A percentile compares a stretch with the other conserved stretches of the same genome.
These are phyloP conservation scores for Lobosporangium transversale DNA, from an alignment of 192 early-diverging fungal genomes.

Conservation along the genomic window DNA sequence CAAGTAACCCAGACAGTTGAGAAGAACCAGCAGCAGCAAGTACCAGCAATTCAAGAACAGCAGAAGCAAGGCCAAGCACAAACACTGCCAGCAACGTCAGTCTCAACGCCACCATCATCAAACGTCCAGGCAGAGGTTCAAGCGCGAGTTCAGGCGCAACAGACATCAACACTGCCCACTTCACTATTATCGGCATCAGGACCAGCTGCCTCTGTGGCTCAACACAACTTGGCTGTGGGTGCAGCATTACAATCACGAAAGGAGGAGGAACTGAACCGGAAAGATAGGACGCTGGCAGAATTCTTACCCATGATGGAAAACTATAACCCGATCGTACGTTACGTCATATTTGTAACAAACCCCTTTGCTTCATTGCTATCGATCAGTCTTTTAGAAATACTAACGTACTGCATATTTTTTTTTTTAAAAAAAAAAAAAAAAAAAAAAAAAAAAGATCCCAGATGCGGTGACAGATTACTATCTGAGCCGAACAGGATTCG, in stretches of 20 bases:
- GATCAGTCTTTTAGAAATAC: background rate
- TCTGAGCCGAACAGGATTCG: slow-evolving; percentile 77
- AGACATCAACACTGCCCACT: background rate
- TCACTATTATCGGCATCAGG: no score
- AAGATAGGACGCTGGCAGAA: slow-evolving; percentile 83
- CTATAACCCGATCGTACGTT: slow-evolving; percentile 81
- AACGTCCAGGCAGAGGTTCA: slow-evolving; percentile 1
- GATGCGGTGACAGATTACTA: slow-evolving; percentile 96
- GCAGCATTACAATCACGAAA: slow-evolving; percentile 48
- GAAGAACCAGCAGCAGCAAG: no score
- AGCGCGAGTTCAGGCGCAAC: slow-evolving; percentile 5
- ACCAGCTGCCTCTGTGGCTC: slow-evolving; percentile 18
- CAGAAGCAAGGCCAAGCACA: slow-evolving; percentile 1
- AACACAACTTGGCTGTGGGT: slow-evolving; percentile 29
- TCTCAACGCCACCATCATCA: background rate
- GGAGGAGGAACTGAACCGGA: slow-evolving; percentile 65
- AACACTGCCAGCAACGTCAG: background rate
- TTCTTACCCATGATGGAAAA: slow-evolving; percentile 89
- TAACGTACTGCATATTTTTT: background rate
- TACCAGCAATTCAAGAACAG: no score
- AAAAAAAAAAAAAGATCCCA: no score
- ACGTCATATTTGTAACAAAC: background rate
- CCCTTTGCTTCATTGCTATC: no score
- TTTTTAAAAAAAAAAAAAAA: no score
- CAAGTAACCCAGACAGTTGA: no score